Conservation (phyloP, 83 land plant genomes). For the Thuja plicata region DNA sequence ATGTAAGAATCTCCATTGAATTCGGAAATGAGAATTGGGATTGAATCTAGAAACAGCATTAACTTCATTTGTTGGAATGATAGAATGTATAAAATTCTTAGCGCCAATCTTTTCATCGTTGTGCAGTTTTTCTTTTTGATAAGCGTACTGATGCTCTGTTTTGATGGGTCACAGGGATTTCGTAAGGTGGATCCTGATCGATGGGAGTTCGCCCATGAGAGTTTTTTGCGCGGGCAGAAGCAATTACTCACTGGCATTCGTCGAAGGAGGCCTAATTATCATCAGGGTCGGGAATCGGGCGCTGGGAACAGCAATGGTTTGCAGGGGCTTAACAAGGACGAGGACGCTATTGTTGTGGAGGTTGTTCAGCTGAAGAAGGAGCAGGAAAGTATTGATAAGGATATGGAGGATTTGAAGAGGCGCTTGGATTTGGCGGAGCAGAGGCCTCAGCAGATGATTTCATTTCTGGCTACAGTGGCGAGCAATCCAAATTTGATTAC, state of each 20-base stretch:
- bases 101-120: no score
- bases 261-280: conserved; percentile 30
- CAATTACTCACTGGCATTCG: conserved; percentile 53
- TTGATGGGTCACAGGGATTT: conserved; percentile 38
- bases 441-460: conserved; percentile 38
- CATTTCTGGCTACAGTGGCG: conserved; percentile 33
- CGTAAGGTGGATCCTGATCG: conserved; percentile 48
- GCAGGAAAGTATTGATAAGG: conserved; percentile 31
- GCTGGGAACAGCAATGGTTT: conserved; percentile 39
- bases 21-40: no score
- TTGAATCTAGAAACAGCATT: no score
- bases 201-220: conserved; percentile 65
- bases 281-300: not conserved
- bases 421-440: conserved; percentile 40
- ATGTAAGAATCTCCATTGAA: no score
- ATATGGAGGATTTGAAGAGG: conserved; percentile 24
- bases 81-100: no score
- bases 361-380: conserved; percentile 42
- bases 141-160: not conserved
- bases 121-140: no score
- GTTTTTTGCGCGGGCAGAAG: conserved; percentile 45
- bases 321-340: conserved; percentile 36
- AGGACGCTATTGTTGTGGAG: conserved; percentile 27
- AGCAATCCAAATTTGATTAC: conserved; percentile 32
- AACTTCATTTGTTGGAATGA: no score